These are phyloP conservation scores for Hanseniaspora uvarum DNA, from an alignment of 1,139 yeast species.

Conservation along the genomic window DNA sequence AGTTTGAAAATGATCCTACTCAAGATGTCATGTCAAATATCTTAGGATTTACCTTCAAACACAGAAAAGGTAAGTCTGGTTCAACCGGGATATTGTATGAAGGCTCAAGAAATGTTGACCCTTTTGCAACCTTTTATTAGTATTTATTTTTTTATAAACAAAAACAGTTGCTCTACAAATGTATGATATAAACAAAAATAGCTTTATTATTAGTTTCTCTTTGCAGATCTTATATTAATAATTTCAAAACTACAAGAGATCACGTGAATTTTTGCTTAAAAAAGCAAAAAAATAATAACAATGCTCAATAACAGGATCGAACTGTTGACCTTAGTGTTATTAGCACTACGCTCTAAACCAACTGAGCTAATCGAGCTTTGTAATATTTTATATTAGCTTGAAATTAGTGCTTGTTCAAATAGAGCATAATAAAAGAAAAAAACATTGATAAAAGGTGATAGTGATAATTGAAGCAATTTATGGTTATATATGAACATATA, in stretches of 20 bases:
- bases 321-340: conserved; percentile 18
- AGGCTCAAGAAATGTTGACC: conserved; percentile 33
- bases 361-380: conserved; percentile 18
- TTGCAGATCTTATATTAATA: too few relatives aligned
- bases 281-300: background rate
- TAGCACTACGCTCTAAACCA: conserved; percentile 18
- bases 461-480: too few relatives aligned
- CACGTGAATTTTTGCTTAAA: background rate
- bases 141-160: background rate
- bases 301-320: conserved; percentile 18
- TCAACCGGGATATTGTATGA: conserved; percentile 35
- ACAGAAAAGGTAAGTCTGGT: conserved; percentile 48
- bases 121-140: conserved; percentile 35
- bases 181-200: too few relatives aligned
- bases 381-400: background rate
- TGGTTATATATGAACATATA: too few relatives aligned
- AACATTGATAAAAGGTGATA: background rate
- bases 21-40: conserved; percentile 61
- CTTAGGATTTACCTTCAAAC: conserved; percentile 94
- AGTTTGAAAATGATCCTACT: conserved; percentile 72
- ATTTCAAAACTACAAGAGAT: background rate
- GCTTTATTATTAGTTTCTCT: too few relatives aligned
- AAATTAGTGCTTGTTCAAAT: too few relatives aligned
- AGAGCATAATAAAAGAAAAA: too few relatives aligned
- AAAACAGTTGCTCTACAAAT: too few relatives aligned